Base-by-base conservation (phyloP, 306 rosid genomes). In the Gastrolobium bilobum region DNA sequence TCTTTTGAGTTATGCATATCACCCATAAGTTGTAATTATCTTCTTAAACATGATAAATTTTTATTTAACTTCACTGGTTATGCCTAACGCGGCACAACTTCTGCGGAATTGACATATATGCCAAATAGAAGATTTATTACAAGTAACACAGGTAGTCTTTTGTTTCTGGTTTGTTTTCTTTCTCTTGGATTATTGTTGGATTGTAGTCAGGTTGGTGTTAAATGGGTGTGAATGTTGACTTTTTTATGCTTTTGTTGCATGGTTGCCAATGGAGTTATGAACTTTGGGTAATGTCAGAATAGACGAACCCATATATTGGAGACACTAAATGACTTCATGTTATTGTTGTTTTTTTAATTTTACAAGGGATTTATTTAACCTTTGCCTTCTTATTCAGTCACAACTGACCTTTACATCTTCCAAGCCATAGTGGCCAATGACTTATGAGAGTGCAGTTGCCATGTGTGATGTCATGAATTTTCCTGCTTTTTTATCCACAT, bases 51-150 rank as follows among this genome's bases (percentile, higher is more conserved):
- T 57, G 76, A 71, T 84, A 80, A 43, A 66, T 69, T 79, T 79
- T 20, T 74, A 67, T 86, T 68, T 37, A 68, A 75, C 82, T 73
- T 54, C 38, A 48, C 39, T 70, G 48, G 70, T 54, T 58, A 82
- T 79, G 75, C 78, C 76, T 70, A 48, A 48, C 56, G 84, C 47
- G 81, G 82, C 89, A 76, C 80, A 78, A 70, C 78, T 77, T 73
- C 77, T 85, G 62, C 86, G 53, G 50, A 68, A 80, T 87, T 87
- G 84, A 73, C 77, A 83, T 72, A 77, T 56, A 76, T 60, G 71
- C 48, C 68, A 60, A 61, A 74, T 53, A 71, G 74, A 76, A 77
- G 63, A 73, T 82, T 48, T 59, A 64, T 68, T 39, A 74, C 63
- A 42, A 40, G 74, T 70, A 78, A 62, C 50, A 33, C 7, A 0